Evolutionary conservation across 495 filamentous ascomycete genomes (phyloP), one percentile per base, ranked within the genome.

Genomic region (Tirmania nivea): DNA sequence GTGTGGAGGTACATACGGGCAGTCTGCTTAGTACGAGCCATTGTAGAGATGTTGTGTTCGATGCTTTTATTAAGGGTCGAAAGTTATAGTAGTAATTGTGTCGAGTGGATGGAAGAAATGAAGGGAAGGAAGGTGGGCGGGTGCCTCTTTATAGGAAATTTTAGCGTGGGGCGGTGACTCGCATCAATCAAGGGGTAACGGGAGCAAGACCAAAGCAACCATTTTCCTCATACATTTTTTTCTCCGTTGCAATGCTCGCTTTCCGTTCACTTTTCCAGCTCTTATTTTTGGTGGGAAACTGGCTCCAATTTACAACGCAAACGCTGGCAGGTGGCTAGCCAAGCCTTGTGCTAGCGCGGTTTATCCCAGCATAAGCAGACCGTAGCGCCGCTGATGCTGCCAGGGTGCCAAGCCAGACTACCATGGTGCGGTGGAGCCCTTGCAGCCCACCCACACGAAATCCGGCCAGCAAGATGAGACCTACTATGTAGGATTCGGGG

Each of bases 21-120:
- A 72, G 90, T 97, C 75, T 97, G 90, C 84, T 97, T 99, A 65
- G 90, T 99, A 71, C 90, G 85, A 67, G 90, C 90, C 90, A 99
- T 97, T 75, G 69, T 76, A 63, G 62, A 57, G 63, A 69, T 68
- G 67, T 56, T 55, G 54, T 71, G 67, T 70, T 72, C 60, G 67
- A 57, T 56, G 61, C 69, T 60, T 47, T 66, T 62, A 51, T 53
- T 67, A 62, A 64, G 63, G 72, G 67, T 68, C 70, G 65, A 63
- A 61, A 59, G 61, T 57, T 65, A 57, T 66, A 25, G 5, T 25
- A 25, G 5, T 25, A 5, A 25, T 25, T 31, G 25, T 67, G 62
- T 62, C 65, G 66, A 65, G 64, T 63, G 68, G 71, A 65, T 69
- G 73, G 66, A 68, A 60, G 64, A 65, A 67, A 72, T 67, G 67